These are phyloP conservation scores for Boletus sp. DNA, from an alignment of 768 basidiomycete species.

Conservation along the genomic window DNA sequence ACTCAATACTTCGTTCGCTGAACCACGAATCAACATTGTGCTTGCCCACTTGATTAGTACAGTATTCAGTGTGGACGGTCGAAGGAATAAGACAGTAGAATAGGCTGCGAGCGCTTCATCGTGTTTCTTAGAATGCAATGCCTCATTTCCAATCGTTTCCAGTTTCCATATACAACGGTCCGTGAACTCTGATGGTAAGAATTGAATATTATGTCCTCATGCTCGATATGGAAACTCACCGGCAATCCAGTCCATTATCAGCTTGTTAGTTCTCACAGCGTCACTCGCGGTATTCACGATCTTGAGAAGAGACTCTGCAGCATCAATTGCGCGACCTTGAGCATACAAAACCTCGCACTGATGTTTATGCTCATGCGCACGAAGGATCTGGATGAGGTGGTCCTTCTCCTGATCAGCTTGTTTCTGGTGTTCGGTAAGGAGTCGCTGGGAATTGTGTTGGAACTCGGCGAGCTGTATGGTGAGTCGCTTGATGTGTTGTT, in stretches of 20 bases:
- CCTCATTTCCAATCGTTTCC: background rate
- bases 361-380: too few species aligned
- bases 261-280: background rate
- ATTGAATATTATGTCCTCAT: too few species aligned
- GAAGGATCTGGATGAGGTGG: too few species aligned
- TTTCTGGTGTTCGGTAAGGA: too few species aligned
- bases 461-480: too few species aligned
- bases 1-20: background rate
- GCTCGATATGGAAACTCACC: too few species aligned
- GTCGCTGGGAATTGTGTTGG: too few species aligned
- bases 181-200: too few species aligned
- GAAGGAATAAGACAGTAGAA: background rate
- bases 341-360: background rate
- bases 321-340: background rate
- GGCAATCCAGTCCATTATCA: background rate
- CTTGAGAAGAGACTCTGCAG: background rate
- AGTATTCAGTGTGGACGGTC: background rate
- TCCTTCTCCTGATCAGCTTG: too few species aligned
- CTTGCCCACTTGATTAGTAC: conserved; percentile 1
- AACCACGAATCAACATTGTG: background rate
- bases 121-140: background rate
- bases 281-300: background rate
- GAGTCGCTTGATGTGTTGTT: too few species aligned
- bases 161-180: background rate
- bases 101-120: background rate